Base-by-base conservation (phyloP, 805 yeast species). In the Lipomyces kockii region DNA sequence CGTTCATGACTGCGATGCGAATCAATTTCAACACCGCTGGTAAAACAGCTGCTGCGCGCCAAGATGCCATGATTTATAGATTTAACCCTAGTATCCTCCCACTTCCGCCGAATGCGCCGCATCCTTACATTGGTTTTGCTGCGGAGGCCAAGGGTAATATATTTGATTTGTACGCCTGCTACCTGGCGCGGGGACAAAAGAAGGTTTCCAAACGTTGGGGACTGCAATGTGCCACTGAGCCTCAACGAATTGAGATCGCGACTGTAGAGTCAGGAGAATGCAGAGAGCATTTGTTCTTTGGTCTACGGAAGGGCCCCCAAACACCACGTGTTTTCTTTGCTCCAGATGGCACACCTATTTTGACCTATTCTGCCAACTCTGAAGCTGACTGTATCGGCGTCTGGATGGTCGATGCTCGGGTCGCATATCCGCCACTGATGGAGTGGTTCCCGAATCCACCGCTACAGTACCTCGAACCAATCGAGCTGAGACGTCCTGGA, bases 1-100 rank as follows among this genome's bases (percentile, higher is more conserved):
- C 72, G 25, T 68, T 63, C 60, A 55, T 69, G 68, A 55, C 72
- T 39, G 64, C 69, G 22, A 68, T 69, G 68, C 67, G 71, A 11
- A 55, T 69, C 64, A 67, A 63, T 54, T 67, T 69, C 66, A 66
- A 60, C 32, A 46, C 46, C 5, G 52, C 54, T 5, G 66, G 64
- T 2, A 25, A 29, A 11, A 14, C 63, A 2, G 25, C 51, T 9
- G 11, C 62, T 5, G 14, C 62, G 12, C 25, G 60, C 34, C 58
- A 62, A 20, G 66, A 61, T 8, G 17, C 58, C 59, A 51, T 58
- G 14, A 34, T 27, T 17, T 25, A 54, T 54, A 58, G 68, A n/a
- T 63, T 53, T 60, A 68, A 68, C 56, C 71, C 71, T 27, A 37
- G 60, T 35, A 62, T 68, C 8, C 57, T 68, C 22, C 71, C 72